Evolutionary conservation across 352 stramenopile genomes (phyloP), one percentile per base, ranked within the genome.

Genomic region (Pythium brachiatum): DNA sequence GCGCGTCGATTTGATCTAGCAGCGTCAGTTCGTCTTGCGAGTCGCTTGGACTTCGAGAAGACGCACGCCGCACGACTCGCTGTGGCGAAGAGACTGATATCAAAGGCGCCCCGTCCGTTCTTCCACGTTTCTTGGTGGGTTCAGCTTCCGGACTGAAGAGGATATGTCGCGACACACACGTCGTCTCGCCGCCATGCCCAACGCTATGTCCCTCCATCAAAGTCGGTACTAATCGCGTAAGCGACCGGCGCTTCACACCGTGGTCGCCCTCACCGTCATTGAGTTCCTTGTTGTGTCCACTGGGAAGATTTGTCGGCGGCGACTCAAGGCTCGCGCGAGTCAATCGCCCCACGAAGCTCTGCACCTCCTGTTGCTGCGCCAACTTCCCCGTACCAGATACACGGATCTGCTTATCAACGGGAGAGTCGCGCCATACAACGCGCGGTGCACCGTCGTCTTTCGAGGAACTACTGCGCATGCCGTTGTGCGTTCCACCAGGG

Each of bases 401-500:
- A 53, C 83, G 74, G 57, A 94, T 89, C 51, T 92, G 79, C 69
- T 94, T 94, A 23, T 88, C 81, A 4, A 68, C 79, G 2, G 85
- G 85, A 23, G 83, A 92, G 59, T 94, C 85, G 44, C 84, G 86
- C 85, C 85, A 94, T 50, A 94, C 79, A 61, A 94, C 83, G 51
- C 60, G 66, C 11, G 41, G 41, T 6, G 52, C 61, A 29, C 53
- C 60, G 60, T 69, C 60, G 47, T 68, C 65, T 44, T 57, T 66
- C n/a, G 29, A 47, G 15, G 39, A 48, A 48, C 41, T 52, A 46
- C 41, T 38, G 36, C 50, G 38, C 29, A 8, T 4, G 31, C 55
- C 34, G 23, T 54, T 18, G 41, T 48, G 41, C 5, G 41, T 48
- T 48, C 41, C 41, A 4, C 41, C 41, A 27, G 41, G 41, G 41